Percentiles rank a stretch among this genome's conserved stretches.
Conservation (phyloP, 495 filamentous ascomycete genomes). For the Trichoderma reesei region DNA sequence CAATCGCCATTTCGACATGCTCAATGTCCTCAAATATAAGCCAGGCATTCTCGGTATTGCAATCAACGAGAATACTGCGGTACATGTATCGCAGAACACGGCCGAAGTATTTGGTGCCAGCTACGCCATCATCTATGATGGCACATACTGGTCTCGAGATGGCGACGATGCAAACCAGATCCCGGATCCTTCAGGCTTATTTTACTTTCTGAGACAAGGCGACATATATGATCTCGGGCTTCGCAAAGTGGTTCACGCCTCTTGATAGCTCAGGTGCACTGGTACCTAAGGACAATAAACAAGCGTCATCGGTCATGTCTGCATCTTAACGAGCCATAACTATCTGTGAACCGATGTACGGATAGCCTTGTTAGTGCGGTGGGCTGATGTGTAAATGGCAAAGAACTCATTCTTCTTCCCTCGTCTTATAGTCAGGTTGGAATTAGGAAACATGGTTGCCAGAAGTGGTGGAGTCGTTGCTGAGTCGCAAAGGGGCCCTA, state of each 20-base stretch:
- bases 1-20: constrained; percentile 26
- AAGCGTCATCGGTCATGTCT: no score
- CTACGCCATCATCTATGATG: constrained; percentile 22
- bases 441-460: no score
- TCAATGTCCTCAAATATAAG: constrained; percentile 24
- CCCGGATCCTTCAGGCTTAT: constrained; percentile 18
- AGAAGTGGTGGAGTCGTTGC: no score
- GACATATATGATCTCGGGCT: constrained; percentile 20
- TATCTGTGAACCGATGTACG: no score
- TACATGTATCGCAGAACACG: constrained; percentile 22
- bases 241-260: constrained; percentile 14
- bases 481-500: no score
- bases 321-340: no score
- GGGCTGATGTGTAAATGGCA: no score
- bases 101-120: constrained; percentile 22
- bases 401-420: no score
- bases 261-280: not conserved
- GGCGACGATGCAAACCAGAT: constrained; percentile 19
- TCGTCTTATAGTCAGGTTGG: no score
- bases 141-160: constrained; percentile 20
- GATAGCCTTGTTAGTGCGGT: no score
- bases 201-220: constrained; percentile 20
- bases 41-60: constrained; percentile 25
- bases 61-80: constrained; percentile 27
- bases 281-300: no score